phyloP scores from a whole-genome alignment of 768 basidiomycete genomes.

The Kwoniella botswanensis region DNA sequence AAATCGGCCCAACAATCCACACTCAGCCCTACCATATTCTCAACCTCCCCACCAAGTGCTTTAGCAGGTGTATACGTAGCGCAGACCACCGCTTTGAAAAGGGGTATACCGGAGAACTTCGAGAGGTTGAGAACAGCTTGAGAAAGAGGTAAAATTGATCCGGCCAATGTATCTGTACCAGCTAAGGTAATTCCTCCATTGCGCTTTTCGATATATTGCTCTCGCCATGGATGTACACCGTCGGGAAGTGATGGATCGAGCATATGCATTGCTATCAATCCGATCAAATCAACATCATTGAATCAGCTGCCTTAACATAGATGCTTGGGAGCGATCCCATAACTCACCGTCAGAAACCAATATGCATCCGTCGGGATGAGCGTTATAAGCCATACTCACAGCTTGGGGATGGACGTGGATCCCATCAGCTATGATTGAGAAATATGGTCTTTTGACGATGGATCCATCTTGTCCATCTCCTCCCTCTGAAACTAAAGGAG shows the following conservation, averaged over 20 bases:
- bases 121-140: slow-evolving; percentile 85
- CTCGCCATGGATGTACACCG: slow-evolving; percentile 86
- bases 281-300: background rate
- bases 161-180: slow-evolving; percentile 85
- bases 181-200: slow-evolving; percentile 80
- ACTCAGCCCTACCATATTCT: slow-evolving; percentile 74
- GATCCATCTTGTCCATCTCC: background rate
- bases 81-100: slow-evolving; percentile 82
- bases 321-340: background rate
- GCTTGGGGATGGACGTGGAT: slow-evolving; percentile 90
- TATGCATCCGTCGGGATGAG: slow-evolving; percentile 82
- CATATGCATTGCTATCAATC: slow-evolving; percentile 14
- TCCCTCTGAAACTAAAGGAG: no score
- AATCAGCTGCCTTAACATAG: background rate
- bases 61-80: slow-evolving; percentile 84
- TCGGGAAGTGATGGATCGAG: slow-evolving; percentile 83
- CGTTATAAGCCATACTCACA: slow-evolving; percentile 82
- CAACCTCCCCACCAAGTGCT: slow-evolving; percentile 77
- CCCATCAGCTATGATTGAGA: slow-evolving; percentile 87
- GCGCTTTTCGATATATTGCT: slow-evolving; percentile 75
- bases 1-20: slow-evolving; percentile 87
- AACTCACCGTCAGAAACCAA: slow-evolving; percentile 83
- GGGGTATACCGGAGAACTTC: slow-evolving; percentile 78
- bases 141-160: slow-evolving; percentile 70
- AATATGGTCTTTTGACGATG: slow-evolving; percentile 73